phyloP scores from a whole-genome alignment of 2,329 filamentous ascomycete species.

The Davidsoniella australis region DNA sequence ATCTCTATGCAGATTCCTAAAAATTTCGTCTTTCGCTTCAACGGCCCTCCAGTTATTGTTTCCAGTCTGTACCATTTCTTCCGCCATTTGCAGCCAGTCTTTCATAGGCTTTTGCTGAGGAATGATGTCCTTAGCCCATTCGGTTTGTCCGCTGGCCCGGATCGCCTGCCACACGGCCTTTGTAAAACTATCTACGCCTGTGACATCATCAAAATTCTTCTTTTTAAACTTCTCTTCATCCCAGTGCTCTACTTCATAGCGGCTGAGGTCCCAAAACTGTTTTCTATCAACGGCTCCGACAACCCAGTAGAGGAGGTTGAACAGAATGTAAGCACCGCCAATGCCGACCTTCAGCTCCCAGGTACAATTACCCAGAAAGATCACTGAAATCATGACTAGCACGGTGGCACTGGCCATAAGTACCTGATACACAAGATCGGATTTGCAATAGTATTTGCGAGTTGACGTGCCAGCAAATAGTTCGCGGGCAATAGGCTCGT shows the following conservation, averaged over 20 bases:
- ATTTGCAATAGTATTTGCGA: constrained; percentile 35
- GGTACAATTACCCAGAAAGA: constrained; percentile 44
- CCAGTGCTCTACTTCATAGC: constrained; percentile 27
- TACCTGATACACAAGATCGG: constrained; percentile 27
- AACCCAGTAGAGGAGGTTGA: constrained; percentile 44
- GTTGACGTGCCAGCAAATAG: constrained; percentile 44
- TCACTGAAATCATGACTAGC: constrained; percentile 42
- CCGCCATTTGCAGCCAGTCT: constrained; percentile 34
- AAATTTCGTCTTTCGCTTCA: constrained; percentile 30
- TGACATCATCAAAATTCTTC: not conserved
- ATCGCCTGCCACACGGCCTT: constrained; percentile 42
- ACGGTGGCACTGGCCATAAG: constrained; percentile 42
- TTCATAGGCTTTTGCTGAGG: constrained; percentile 36
- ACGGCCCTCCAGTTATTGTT: constrained; percentile 30
- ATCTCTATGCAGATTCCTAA: constrained; percentile 18
- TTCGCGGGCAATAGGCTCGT: constrained; percentile 44
- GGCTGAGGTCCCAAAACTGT: constrained; percentile 39
- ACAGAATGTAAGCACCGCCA: constrained; percentile 36
- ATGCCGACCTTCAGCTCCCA: constrained; percentile 43
- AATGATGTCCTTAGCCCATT: constrained; percentile 38
- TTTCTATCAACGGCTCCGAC: constrained; percentile 31
- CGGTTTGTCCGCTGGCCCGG: constrained; percentile 31
- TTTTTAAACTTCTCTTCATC: constrained; percentile 16
- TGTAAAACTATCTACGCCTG: constrained; percentile 25
- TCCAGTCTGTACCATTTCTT: constrained; percentile 20